Base-by-base conservation (phyloP, 768 basidiomycete genomes). In the Glaciozyma martinii region DNA sequence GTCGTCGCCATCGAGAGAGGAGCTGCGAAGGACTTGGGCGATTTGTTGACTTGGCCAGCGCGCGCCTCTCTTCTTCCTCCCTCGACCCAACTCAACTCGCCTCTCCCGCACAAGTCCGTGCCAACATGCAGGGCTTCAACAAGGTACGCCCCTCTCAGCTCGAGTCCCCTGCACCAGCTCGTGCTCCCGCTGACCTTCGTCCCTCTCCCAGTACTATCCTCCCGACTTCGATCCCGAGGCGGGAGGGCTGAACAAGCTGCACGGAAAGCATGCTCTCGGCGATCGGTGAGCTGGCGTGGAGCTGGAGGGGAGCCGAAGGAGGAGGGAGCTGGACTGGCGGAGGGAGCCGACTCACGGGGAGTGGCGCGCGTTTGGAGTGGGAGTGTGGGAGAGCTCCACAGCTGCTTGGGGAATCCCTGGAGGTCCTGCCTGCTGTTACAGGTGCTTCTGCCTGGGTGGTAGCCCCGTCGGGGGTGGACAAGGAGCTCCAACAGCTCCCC, bases 251-350 rank as follows among this genome's bases (percentile, higher is more conserved):
- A 80, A 80, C 67, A 70, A 68, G 21, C 74, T 76, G 46, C 75
- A 76, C 54, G 79, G 93, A 61, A 95, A 94, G 77, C 93, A 97
- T 81, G 92, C 93, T 1, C 78, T 95, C 12, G 70, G 70, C 5
- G 65, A 71, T 25, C 66, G 69, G 69, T 62, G 16, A 40, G 65
- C 60, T 9, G 5, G 3, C 33, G 7, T 3, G 12, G 13, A 40
- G 29, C 53, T 47, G 27, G 5, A 16, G 53, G 13, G 30, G 3
- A 30, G 53, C 3, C 33, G 37, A 6, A 18, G 6, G 55, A 19
- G 23, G 55, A 12, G 53, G 32, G 32, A 55, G 13, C 18, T 2
- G n/a, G 29, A 23, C n/a, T 15, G 55, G 50, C n/a, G 37, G 23
- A 42, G 37, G 37, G 55, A 56, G 37, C 30, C 30, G 54, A 52